Evolutionary conservation across 2,329 filamentous ascomycete genomes (phyloP).

Genomic region (Daldinia eschscholtzii): DNA sequence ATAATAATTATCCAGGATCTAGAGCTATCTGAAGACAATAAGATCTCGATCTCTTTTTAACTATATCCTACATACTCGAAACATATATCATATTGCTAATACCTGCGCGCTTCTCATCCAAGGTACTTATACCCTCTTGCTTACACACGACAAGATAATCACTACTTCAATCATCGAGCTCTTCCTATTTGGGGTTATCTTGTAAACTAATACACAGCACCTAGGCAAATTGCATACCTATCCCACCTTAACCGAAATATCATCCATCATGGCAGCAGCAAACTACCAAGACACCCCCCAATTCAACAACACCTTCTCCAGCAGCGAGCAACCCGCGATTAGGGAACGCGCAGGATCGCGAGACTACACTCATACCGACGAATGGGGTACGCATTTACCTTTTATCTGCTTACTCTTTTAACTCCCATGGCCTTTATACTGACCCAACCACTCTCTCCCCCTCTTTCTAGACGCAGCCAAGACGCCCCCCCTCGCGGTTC

Average conservation of each 20-base stretch:
- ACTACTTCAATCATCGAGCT: neutral
- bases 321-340: constrained; percentile 52
- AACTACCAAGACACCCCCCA: constrained; percentile 46
- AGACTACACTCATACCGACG: constrained; percentile 55
- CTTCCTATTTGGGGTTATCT: neutral
- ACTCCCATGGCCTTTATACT: neutral
- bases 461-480: constrained; percentile 78
- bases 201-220: constrained; percentile 19
- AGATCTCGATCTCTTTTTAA: constrained; percentile 32
- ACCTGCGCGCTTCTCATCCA: constrained; percentile 20
- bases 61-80: neutral
- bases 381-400: constrained; percentile 60
- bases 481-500: constrained; percentile 74
- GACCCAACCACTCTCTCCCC: no score
- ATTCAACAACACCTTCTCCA: constrained; percentile 52
- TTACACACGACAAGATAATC: neutral
- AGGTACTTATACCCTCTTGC: constrained; percentile 14
- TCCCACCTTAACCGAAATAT: constrained; percentile 15
- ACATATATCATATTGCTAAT: constrained; percentile 14
- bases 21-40: constrained; percentile 1
- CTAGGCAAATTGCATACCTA: constrained; percentile 16
- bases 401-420: neutral
- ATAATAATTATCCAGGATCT: neutral
- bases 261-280: constrained; percentile 43
- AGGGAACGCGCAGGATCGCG: constrained; percentile 52